A percentile compares a stretch with the other conserved stretches of the same genome.
phyloP scores from a whole-genome alignment of 83 land plant genomes.

The Isoetes engelmannii region DNA sequence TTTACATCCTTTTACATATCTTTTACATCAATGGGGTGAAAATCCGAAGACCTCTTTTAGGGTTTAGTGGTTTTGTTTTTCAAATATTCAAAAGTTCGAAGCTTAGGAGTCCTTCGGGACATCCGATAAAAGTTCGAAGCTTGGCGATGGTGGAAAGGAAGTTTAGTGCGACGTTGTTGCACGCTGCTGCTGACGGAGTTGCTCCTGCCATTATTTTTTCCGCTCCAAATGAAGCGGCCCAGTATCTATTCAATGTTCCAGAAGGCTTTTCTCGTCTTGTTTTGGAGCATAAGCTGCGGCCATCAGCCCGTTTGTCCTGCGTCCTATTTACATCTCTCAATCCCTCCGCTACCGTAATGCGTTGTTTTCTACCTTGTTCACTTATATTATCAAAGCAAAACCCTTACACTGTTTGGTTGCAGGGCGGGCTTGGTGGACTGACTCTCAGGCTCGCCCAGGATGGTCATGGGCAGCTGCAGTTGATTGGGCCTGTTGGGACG shows the following conservation, averaged over 20 bases:
- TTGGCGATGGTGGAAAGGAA: background rate
- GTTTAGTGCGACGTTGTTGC: slow-evolving; percentile 14
- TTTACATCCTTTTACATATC: too few species aligned
- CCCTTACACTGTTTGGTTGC: slow-evolving; percentile 10
- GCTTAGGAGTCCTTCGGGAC: too few species aligned
- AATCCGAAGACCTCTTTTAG: too few species aligned
- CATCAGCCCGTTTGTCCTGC: slow-evolving; percentile 29
- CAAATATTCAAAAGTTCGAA: too few species aligned
- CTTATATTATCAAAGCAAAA: background rate
- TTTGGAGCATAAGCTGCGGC: slow-evolving; percentile 31
- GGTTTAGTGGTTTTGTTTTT: too few species aligned
- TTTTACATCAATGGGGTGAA: too few species aligned
- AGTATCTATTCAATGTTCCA: slow-evolving; percentile 34
- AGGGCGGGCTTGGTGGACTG: slow-evolving; percentile 37
- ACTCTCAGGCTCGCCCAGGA: slow-evolving; percentile 31
- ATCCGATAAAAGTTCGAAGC: too few species aligned
- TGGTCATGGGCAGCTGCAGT: slow-evolving; percentile 35
- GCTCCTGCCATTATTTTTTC: slow-evolving; percentile 27
- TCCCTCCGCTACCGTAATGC: slow-evolving; percentile 25
- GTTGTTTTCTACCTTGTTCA: background rate
- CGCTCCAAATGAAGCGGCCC: slow-evolving; percentile 16
- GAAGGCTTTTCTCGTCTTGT: slow-evolving; percentile 34
- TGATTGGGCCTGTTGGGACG: slow-evolving; percentile 33
- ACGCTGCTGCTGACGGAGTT: slow-evolving; percentile 35
- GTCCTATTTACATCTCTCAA: slow-evolving; percentile 31